Base-by-base conservation (phyloP, 768 basidiomycete species). In the Suillus subaureus region DNA sequence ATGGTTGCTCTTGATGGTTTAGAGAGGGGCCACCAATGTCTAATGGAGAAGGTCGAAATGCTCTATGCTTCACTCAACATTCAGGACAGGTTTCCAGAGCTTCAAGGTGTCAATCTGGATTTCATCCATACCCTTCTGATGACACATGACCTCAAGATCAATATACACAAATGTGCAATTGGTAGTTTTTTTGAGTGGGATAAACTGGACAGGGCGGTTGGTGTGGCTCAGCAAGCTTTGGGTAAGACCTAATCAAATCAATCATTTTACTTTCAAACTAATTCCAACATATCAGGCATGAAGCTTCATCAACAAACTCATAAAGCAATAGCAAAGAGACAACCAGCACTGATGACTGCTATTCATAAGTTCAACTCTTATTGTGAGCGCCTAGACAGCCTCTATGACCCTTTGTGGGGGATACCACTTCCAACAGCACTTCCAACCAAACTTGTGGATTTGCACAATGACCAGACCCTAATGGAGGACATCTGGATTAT, bases 401-500 rank as follows among this genome's bases (percentile, higher is more conserved):
- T 79, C 11, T 56, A 70, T 16, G 39, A 71, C 12, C 68, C 71
- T 0, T 39, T 61, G 4, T 79, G 75, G 64, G 43, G 63, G 0
- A 74, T 83, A 8, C 79, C 77, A 0, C 58, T 81, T 6, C 82
- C 80, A 0, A 26, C 61, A 0, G 73, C 72, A 0, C 74, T 82
- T 0, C 78, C 76, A 0, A 77, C 71, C 0, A 70, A 78, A 33
- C 64, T 84, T 0, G 61, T 61, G 2, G 61, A 66, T 2, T 64
- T 74, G 1, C 35, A 58, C 3, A 58, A 63, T 4, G 45, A 72
- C 28, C 57, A 75, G 0, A 63, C 52, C 0, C 68, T 84, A 0
- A 74, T 81, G 73, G 73, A 80, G 47, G 80, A 81, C 62, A 71
- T 81, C 0, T 81, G 79, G 79, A 77, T 80, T 4, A 67, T 65